Evolutionary conservation across 2,329 filamentous ascomycete species (phyloP), one percentile per base, ranked within the genome.

Genomic region (Aspergillus jensenii): DNA sequence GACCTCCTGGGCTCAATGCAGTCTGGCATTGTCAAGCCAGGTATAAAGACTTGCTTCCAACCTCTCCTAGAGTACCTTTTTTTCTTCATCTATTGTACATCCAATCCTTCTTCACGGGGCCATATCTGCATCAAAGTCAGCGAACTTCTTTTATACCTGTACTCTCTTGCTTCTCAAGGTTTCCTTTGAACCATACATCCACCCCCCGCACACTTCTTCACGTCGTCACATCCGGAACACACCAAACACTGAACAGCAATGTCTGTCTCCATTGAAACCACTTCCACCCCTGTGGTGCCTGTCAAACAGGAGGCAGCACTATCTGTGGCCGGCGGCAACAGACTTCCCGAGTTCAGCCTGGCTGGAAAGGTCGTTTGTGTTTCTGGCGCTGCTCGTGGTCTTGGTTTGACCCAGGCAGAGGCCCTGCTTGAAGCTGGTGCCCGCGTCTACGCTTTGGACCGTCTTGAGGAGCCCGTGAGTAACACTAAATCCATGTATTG

Each of bases 381-480:
- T 3, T 89, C 88, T 2, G 90, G 90, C 17, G 90, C 84, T 55
- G 89, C 84, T 2, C 82, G 86, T 59, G 90, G 90, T 0, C 80
- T 93, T 9, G 90, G 90, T n/a, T 75, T 93, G 19, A 84, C 87
- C 6, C 84, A 92, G 66, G 84, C 88, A 1, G 89, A 93, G 67
- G 89, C 87, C 1, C 76, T 93, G 14, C 78, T 90, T 12, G 89
- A 93, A 73, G 89, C 89, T 23, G 90, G 90, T 19, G 90, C 90
- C 35, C 89, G 66, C 55, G 76, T 78, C 19, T 80, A 79, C 59
- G 74, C 74, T 14, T 68, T 80, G 11, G 78, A 80, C 62, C 72
- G 77, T 52, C 69, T 78, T 21, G 67, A 73, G 45, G 74, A 74
- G 31, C 72, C 71, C 15, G 74, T 76, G 64, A 60, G 68, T 67